phyloP scores from a whole-genome alignment of 352 stramenopile species.

The Pythium biforme region DNA sequence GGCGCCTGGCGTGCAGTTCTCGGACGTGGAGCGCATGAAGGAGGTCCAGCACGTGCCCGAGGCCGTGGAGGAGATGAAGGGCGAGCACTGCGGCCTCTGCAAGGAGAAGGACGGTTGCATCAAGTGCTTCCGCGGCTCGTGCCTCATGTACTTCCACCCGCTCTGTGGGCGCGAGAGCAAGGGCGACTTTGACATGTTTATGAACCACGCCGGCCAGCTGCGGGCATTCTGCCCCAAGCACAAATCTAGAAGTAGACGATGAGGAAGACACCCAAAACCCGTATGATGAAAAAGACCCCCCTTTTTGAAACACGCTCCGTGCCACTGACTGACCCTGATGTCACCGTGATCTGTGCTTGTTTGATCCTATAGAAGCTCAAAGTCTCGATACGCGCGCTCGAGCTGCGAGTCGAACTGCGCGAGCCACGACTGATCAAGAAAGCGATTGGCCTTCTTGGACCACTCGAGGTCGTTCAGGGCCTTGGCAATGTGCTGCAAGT shows the following conservation, averaged over 20 bases:
- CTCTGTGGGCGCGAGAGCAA: conserved; percentile 81
- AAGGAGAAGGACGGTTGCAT: conserved; percentile 72
- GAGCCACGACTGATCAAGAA: conserved; percentile 78
- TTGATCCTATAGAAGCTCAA: conserved; percentile 51
- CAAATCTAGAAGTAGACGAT: conserved; percentile 44
- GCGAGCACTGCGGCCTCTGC: conserved; percentile 60
- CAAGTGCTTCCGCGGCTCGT: conserved; percentile 78
- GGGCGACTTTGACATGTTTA: conserved; percentile 87
- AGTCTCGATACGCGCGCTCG: conserved; percentile 66
- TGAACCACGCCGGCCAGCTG: conserved; percentile 84
- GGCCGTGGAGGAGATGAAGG: conserved; percentile 67
- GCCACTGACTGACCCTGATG: no score
- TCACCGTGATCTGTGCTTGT: neutral
- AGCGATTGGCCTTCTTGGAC: conserved; percentile 71
- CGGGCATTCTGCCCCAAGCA: conserved; percentile 82
- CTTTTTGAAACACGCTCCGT: neutral
- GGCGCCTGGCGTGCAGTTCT: conserved; percentile 84
- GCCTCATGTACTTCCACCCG: conserved; percentile 74
- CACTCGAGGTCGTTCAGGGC: conserved; percentile 62
- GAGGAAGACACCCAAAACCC: neutral
- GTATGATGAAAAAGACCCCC: conserved; percentile 10
- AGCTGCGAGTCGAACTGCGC: conserved; percentile 80
- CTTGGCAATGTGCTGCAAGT: conserved; percentile 47
- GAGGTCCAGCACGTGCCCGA: conserved; percentile 72
- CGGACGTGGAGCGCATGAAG: conserved; percentile 81